Conservation (phyloP, 768 basidiomycete species). For the Lactarius sp. region DNA sequence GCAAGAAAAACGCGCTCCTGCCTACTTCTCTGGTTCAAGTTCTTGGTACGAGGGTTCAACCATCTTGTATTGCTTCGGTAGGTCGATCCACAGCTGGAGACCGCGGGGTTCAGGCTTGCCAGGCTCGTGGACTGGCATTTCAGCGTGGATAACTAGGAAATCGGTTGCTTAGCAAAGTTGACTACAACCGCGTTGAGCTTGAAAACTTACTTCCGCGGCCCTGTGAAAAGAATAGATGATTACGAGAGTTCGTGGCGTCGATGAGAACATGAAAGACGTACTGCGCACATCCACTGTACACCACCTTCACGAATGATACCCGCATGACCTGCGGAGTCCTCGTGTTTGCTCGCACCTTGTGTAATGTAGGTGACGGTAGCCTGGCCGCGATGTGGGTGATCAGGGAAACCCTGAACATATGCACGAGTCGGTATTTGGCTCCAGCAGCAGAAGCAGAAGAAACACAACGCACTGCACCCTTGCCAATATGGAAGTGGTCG, state of each 20-base stretch:
- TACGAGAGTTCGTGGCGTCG: background rate
- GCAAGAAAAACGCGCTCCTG: constrained; percentile 10
- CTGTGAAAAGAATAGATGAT: constrained; percentile 27
- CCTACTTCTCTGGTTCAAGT: constrained; percentile 55
- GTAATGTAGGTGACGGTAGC: constrained; percentile 88
- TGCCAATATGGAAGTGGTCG: constrained; percentile 69
- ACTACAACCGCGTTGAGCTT: background rate
- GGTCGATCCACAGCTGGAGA: constrained; percentile 84
- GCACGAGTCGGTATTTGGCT: background rate
- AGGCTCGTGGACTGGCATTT: constrained; percentile 78
- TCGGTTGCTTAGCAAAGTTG: background rate
- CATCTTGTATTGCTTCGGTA: constrained; percentile 81
- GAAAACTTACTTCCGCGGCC: constrained; percentile 50
- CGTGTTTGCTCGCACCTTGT: constrained; percentile 76
- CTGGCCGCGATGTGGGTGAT: constrained; percentile 91
- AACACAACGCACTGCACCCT: constrained; percentile 54
- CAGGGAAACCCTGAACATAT: constrained; percentile 69
- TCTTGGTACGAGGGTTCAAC: constrained; percentile 85
- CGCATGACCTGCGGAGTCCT: constrained; percentile 86
- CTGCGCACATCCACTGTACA: constrained; percentile 94
- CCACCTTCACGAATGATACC: constrained; percentile 76
- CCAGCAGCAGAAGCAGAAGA: background rate
- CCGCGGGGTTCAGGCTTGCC: constrained; percentile 72
- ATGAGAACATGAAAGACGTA: constrained; percentile 33
- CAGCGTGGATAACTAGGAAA: constrained; percentile 58